Percentiles rank a stretch among this genome's conserved stretches.
Evolutionary conservation across 2,329 filamentous ascomycete species (phyloP).

Genomic region (Epichloe sylvatica): DNA sequence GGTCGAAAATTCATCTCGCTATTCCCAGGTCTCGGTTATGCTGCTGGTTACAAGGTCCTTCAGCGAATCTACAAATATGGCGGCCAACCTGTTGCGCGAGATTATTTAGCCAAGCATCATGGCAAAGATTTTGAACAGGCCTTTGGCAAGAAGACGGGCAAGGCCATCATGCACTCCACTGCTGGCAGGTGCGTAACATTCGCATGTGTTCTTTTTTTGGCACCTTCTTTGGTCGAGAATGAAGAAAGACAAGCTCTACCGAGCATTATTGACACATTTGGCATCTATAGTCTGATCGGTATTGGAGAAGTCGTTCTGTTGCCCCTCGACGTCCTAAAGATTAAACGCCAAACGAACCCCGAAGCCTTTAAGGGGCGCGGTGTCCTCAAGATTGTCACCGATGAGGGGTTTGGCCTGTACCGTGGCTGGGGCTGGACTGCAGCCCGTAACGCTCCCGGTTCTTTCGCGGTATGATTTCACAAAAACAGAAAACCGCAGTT

Average conservation of each 20-base stretch:
- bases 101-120: slow-evolving; percentile 72
- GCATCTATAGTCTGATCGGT: slow-evolving; percentile 58
- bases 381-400: slow-evolving; percentile 73
- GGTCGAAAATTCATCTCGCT: slow-evolving; percentile 81
- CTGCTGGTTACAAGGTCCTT: slow-evolving; percentile 92
- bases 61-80: slow-evolving; percentile 99
- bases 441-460: slow-evolving; percentile 89
- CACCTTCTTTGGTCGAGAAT: neutral
- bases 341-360: slow-evolving; percentile 98
- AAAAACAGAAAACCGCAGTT: neutral
- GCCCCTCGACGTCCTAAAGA: slow-evolving; percentile 93
- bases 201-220: neutral
- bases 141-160: slow-evolving; percentile 94
- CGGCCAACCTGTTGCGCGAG: slow-evolving; percentile 86
- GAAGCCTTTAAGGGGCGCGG: slow-evolving; percentile 94
- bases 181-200: slow-evolving; percentile 56
- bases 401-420: slow-evolving; percentile 93
- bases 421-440: slow-evolving; percentile 96
- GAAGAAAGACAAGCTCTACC: no score
- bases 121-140: slow-evolving; percentile 70
- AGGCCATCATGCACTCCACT: slow-evolving; percentile 94
- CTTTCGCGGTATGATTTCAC: slow-evolving; percentile 66
- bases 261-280: neutral
- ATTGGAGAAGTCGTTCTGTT: slow-evolving; percentile 95
- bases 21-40: slow-evolving; percentile 93